These are phyloP conservation scores for Xylaria polymorpha DNA, from an alignment of 2,329 filamentous ascomycete species.

Conservation along the genomic window DNA sequence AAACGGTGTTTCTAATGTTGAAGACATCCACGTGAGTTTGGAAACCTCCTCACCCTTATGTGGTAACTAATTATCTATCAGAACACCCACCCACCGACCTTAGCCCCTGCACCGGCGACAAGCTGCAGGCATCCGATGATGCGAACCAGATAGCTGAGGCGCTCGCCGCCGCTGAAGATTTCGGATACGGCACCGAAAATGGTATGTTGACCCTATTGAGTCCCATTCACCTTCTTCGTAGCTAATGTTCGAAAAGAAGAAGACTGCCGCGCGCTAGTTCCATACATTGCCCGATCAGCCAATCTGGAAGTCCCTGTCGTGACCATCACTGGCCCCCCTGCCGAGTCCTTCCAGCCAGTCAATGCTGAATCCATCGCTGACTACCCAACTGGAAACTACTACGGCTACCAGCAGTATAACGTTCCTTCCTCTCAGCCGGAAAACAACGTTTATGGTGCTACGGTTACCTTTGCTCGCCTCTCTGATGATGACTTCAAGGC, in stretches of 20 bases:
- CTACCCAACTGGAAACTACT: not conserved
- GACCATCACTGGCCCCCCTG: not conserved
- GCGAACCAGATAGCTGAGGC: not conserved
- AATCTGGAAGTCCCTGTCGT: not conserved
- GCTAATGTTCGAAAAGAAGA: not conserved
- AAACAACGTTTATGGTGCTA: not conserved
- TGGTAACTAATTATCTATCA: not conserved
- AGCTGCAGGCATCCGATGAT: not conserved
- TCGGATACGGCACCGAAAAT: not conserved
- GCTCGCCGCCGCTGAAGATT: not conserved
- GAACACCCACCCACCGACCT: not conserved
- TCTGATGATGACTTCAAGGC: conserved; percentile 2
- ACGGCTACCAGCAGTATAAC: not conserved
- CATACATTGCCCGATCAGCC: not conserved
- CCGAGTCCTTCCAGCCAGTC: not conserved
- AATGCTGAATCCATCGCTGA: not conserved
- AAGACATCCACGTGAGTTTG: not conserved
- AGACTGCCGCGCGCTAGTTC: not conserved
- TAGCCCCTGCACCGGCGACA: not conserved
- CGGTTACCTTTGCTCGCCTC: not conserved
- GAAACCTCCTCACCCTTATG: not conserved
- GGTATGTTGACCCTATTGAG: not conserved
- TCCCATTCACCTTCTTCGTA: not conserved
- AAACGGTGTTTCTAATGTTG: not conserved
- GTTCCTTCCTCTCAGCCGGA: not conserved